Base-by-base conservation (phyloP, 1,284 basidiomycete genomes). In the Cutaneotrichosporon sp. region DNA sequence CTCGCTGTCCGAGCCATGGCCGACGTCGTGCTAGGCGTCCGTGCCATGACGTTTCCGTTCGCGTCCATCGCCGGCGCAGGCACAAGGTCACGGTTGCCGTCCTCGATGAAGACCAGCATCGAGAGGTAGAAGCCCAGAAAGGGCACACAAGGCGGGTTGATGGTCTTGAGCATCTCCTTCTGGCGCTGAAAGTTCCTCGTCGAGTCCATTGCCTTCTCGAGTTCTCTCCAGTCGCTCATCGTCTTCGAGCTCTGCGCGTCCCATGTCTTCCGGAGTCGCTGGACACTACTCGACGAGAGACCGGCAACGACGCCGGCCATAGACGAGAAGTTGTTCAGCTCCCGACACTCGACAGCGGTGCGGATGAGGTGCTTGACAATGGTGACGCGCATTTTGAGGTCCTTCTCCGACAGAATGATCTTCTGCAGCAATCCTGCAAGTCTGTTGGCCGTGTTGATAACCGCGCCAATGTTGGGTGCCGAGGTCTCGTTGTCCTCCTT, bases 101-200 rank as follows among this genome's bases (percentile, higher is more conserved):
- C 96, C 72, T 97, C 91, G 70, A 97, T 96, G 75, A 98, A 97
- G 4, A 92, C 93, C 52, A 98, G 79, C 22, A 90, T 90, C 4
- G 93, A 92, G 17, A 98, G 81, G 78, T 96, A 97, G 51, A 97
- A 89, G 63, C 94, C 94, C 49, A 99, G 86, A 77, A 98, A 99
- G 5, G 96, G 96, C 0, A 98, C 93, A 72, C 93, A 97, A 45
- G 96, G 94, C 0, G 93, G 91, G 34, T 87, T 84, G 55, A 96
- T 86, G 41, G 81, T 83, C 42, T 88, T 86, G 65, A 99, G 82
- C 49, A 85, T 82, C 57, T 87, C 84, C 49, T 90, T 85, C 75
- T 98, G 98, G 64, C 87, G 88, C 27, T 83, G 85, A 76, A 96
- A 98, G 67, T 97, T 98, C 77, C 90, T 90, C 64, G 84, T 86